Percentiles rank a stretch among this genome's conserved stretches.
These are phyloP conservation scores for Chaetomium fimeti DNA, from an alignment of 495 filamentous ascomycete genomes.

Conservation along the genomic window DNA sequence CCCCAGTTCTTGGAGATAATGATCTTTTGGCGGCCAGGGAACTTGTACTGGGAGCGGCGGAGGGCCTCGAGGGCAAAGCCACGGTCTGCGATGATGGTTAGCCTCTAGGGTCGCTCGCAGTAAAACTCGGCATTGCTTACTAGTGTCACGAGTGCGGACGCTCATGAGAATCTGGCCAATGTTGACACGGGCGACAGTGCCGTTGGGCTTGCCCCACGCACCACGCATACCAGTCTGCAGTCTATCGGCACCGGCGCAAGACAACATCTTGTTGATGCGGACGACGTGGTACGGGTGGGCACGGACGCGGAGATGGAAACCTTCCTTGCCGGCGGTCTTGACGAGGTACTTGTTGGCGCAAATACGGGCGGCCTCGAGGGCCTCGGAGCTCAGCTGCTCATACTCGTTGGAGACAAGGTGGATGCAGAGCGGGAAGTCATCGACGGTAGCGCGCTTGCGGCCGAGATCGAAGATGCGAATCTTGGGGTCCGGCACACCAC, in stretches of 20 bases:
- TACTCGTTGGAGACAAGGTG: conserved; percentile 99
- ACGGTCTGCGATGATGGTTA: conserved; percentile 61
- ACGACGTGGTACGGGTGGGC: conserved; percentile 99
- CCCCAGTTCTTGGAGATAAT: conserved; percentile 99
- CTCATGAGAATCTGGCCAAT: conserved; percentile 98
- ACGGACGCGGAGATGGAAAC: conserved; percentile 97
- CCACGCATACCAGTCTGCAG: conserved; percentile 99
- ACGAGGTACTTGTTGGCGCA: conserved; percentile 99
- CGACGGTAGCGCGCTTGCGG: conserved; percentile 95
- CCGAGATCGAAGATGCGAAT: conserved; percentile 99
- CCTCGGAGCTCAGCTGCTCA: conserved; percentile 97
- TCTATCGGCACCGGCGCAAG: conserved; percentile 99
- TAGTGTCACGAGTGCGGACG: conserved; percentile 89
- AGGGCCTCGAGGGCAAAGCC: conserved; percentile 95
- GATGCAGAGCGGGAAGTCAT: conserved; percentile 97
- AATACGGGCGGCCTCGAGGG: conserved; percentile 98
- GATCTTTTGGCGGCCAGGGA: conserved; percentile 99
- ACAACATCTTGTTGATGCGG: conserved; percentile 99
- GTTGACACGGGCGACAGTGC: conserved; percentile 96
- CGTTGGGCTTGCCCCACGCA: conserved; percentile 99
- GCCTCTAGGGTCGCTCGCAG: background rate
- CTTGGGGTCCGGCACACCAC: conserved; percentile 99
- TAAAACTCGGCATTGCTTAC: conserved; percentile 48
- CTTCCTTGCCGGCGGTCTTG: conserved; percentile 96
- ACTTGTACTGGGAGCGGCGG: conserved; percentile 99